Percentiles rank a stretch among this genome's conserved stretches.
Evolutionary conservation across 768 basidiomycete genomes (phyloP).

Genomic region (Naganishia friedmannii): DNA sequence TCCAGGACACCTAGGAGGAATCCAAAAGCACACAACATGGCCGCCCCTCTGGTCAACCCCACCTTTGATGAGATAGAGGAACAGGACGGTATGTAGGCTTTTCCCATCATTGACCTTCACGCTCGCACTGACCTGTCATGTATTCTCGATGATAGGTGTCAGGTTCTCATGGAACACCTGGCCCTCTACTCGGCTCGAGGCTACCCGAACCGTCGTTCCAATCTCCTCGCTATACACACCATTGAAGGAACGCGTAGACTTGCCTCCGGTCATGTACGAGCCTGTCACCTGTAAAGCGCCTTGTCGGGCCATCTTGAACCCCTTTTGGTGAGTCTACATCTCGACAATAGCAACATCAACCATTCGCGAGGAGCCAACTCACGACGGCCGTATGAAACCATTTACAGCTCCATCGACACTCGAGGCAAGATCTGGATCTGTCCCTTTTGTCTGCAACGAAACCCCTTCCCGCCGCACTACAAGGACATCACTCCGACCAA

Average conservation of each 20-base stretch:
- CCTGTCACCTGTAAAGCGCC: conserved; percentile 98
- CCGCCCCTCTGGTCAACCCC: conserved; percentile 52
- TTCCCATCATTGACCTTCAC: background rate
- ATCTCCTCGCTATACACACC: conserved; percentile 98
- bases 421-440: conserved; percentile 99
- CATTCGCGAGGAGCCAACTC: background rate
- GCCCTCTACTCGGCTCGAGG: conserved; percentile 96
- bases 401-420: conserved; percentile 88
- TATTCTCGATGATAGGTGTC: conserved; percentile 61
- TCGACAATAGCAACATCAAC: background rate
- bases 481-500: conserved; percentile 97
- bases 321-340: conserved; percentile 73
- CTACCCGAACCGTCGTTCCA: conserved; percentile 94
- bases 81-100: conserved; percentile 66
- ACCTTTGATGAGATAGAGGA: conserved; percentile 94
- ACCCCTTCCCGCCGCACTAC: conserved; percentile 97
- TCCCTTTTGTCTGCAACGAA: conserved; percentile 94
- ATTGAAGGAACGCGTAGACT: conserved; percentile 85
- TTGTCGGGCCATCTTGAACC: conserved; percentile 95
- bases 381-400: background rate
- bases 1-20: background rate
- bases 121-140: conserved; percentile 1
- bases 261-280: conserved; percentile 94
- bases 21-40: conserved; percentile 7
- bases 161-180: conserved; percentile 98